Conservation (phyloP, 2,329 filamentous ascomycete species). For the Volutella citrinella region DNA sequence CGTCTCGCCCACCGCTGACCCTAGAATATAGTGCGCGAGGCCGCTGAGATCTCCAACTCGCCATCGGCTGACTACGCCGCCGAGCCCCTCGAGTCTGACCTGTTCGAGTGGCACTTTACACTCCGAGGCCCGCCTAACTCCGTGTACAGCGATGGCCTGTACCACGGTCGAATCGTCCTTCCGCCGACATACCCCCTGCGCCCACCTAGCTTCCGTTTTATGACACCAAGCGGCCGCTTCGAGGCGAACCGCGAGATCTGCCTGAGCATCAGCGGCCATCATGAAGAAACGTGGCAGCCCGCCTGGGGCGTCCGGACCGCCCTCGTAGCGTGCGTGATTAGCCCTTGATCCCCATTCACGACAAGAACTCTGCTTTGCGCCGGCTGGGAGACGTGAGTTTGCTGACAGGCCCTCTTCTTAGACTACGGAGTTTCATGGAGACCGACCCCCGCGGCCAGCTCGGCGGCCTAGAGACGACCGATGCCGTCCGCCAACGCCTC, state of each 20-base stretch:
- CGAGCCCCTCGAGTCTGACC: constrained; percentile 78
- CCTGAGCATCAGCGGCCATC: constrained; percentile 87
- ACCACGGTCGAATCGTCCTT: constrained; percentile 92
- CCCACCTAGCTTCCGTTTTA: constrained; percentile 92
- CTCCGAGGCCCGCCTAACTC: constrained; percentile 84
- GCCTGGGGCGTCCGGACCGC: constrained; percentile 96
- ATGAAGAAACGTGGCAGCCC: constrained; percentile 98
- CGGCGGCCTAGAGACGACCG: constrained; percentile 78
- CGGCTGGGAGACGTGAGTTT: too few relatives aligned
- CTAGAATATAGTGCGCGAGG: constrained; percentile 70
- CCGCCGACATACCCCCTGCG: constrained; percentile 87
- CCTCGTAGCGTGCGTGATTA: constrained; percentile 58
- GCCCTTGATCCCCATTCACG: too few relatives aligned
- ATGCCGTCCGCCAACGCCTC: constrained; percentile 63
- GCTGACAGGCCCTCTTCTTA: constrained; percentile 17
- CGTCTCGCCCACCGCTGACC: background rate
- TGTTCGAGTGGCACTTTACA: constrained; percentile 99
- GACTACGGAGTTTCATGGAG: constrained; percentile 87
- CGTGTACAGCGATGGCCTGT: constrained; percentile 77
- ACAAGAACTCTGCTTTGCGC: too few relatives aligned
- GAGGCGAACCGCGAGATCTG: constrained; percentile 97
- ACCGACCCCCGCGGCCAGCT: constrained; percentile 84
- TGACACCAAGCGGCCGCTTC: constrained; percentile 87
- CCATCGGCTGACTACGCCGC: constrained; percentile 86
- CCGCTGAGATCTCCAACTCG: constrained; percentile 74